Conservation (phyloP, 352 stramenopile species). For the Globisporangium rhizosaccharum region DNA sequence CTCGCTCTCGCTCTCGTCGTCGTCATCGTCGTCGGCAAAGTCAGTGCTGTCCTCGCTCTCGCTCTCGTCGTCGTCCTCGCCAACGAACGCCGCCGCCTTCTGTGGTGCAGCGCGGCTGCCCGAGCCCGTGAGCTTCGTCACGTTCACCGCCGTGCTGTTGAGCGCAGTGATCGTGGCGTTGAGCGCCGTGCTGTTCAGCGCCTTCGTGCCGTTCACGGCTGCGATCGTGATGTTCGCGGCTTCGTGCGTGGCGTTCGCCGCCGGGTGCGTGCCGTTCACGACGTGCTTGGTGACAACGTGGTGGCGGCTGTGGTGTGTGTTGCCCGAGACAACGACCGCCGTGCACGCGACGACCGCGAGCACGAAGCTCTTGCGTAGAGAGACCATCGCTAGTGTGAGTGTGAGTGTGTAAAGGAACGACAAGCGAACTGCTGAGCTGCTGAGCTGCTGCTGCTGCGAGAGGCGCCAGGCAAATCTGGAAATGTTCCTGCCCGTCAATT, state of each 20-base stretch:
- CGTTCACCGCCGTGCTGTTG: background rate
- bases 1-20: background rate
- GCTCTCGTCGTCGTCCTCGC: slow-evolving; percentile 1
- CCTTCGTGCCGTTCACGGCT: slow-evolving; percentile 1
- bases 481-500: background rate
- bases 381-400: slow-evolving; percentile 3
- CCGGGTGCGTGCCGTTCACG: slow-evolving; percentile 1
- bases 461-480: slow-evolving; percentile 4
- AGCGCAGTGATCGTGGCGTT: background rate
- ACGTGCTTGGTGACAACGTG: slow-evolving; percentile 8
- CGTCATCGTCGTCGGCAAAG: slow-evolving; percentile 6
- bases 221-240: slow-evolving; percentile 17
- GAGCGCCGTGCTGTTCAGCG: background rate
- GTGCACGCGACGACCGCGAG: slow-evolving; percentile 10
- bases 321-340: slow-evolving; percentile 4
- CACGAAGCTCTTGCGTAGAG: slow-evolving; percentile 8
- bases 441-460: background rate
- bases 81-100: background rate
- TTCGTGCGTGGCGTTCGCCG: slow-evolving; percentile 1
- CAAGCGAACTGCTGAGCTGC: background rate
- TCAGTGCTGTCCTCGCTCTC: background rate
- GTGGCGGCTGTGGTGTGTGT: slow-evolving; percentile 14
- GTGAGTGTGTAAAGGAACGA: background rate
- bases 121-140: background rate
- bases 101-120: background rate